These are phyloP conservation scores for Phlebopus sp. DNA, from an alignment of 1,284 basidiomycete species.

Conservation along the genomic window DNA sequence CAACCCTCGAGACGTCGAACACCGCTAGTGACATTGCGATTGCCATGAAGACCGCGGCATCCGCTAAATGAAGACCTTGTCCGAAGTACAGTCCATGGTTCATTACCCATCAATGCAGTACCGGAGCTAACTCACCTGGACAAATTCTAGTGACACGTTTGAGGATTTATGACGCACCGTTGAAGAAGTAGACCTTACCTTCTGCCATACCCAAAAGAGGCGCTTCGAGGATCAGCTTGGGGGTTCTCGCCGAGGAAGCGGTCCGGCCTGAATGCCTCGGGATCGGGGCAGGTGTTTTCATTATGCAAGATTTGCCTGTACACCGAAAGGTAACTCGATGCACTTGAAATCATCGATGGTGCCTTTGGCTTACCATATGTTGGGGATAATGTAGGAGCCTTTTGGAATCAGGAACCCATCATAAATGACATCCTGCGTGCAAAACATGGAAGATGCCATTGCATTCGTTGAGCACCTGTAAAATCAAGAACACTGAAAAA, in stretches of 20 bases:
- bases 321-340: neutral
- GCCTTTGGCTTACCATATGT: neutral
- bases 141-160: conserved; percentile 14
- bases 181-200: conserved; percentile 8
- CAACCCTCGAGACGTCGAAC: conserved; percentile 13
- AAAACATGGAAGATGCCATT: conserved; percentile 16
- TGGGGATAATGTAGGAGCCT: neutral
- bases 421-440: conserved; percentile 16
- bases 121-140: conserved; percentile 11
- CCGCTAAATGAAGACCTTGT: conserved; percentile 16
- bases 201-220: conserved; percentile 22
- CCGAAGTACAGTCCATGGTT: neutral
- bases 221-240: conserved; percentile 16
- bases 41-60: conserved; percentile 15
- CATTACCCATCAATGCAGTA: too few relatives aligned
- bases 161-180: neutral
- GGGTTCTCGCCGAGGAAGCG: conserved; percentile 20
- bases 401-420: conserved; percentile 3
- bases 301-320: conserved; percentile 19
- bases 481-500: neutral
- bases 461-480: neutral
- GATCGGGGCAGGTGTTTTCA: conserved; percentile 18
- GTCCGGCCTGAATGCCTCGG: conserved; percentile 22
- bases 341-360: too few relatives aligned
- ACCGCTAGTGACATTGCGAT: conserved; percentile 19